Base-by-base conservation (phyloP, 441 rosid genomes). In the Rhodomyrtus psidioides region DNA sequence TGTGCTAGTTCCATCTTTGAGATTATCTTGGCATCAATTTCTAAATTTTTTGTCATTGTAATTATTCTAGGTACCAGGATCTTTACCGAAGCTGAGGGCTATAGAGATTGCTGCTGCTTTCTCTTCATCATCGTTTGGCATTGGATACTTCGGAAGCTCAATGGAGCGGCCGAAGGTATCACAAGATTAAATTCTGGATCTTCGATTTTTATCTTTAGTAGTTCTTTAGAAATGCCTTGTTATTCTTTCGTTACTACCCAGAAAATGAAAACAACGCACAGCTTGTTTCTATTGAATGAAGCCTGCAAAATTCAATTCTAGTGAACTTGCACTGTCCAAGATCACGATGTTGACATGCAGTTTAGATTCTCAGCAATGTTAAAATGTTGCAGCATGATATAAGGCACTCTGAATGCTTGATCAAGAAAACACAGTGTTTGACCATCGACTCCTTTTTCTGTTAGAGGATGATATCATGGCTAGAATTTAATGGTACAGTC, bases 71-170 rank as follows among this genome's bases (percentile, higher is more conserved):
- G 92, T 86, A 19, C 82, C 91, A 53, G 97, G 94, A 89, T 87
- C 60, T 82, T 87, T 86, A 39, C 91, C 92, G 5, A 89, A 87
- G 87, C 92, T 97, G 85, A 94, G 94, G 89, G 93, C 95, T 26
- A 83, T 97, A 86, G 99, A 97, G 93, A 95, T 97, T 53, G 98
- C 98, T 27, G 99, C 99, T 87, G 94, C 94, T 24, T 96, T 90
- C 87, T 93, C 98, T 13, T 93, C 98, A 51, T 83, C 85, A 82
- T 97, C 99, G 24, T 97, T 97, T 88, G 98, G 98, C 24, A 90
- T 97, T 79, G 99, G 98, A 90, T 96, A 93, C 91, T 92, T 93
- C 89, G 98, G 98, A 86, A 96, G 92, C 89, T 90, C 94, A 16
- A 93, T 95, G 93, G 86, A 89, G 79, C 92, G 94, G 88, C 99